These are phyloP conservation scores for Coemansia sp. DNA, from an alignment of 192 early-diverging fungal genomes.

Conservation along the genomic window DNA sequence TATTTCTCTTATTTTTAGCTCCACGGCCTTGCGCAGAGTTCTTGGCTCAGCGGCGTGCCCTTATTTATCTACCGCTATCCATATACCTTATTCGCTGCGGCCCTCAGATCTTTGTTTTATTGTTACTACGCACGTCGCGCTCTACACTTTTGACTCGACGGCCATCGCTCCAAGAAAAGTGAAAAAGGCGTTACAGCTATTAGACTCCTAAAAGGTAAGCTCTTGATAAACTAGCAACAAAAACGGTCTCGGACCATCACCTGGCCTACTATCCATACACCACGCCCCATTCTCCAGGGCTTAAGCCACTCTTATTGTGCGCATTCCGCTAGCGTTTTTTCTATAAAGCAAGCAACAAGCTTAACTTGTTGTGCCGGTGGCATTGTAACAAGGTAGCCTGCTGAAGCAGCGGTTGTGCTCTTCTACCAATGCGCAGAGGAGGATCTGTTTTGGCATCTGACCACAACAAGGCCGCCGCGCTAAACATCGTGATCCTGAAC, in stretches of 20 bases:
- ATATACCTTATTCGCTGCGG: neutral
- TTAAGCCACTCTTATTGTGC: slow-evolving; percentile 5
- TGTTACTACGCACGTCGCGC: neutral
- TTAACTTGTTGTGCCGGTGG: slow-evolving; percentile 1
- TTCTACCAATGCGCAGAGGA: neutral
- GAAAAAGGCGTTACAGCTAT: neutral
- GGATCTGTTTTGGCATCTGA: neutral
- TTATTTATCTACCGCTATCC: neutral
- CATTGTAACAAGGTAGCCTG: neutral
- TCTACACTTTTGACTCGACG: neutral
- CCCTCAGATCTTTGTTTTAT: neutral
- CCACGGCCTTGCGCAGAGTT: neutral
- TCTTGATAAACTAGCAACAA: neutral
- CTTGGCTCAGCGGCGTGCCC: neutral
- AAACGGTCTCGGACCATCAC: neutral
- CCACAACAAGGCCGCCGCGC: slow-evolving; percentile 1
- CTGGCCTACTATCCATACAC: neutral
- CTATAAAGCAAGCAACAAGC: slow-evolving; percentile 4
- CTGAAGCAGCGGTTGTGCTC: neutral
- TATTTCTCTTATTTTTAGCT: neutral
- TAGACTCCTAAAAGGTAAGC: neutral
- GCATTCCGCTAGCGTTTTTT: neutral
- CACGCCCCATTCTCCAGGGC: neutral
- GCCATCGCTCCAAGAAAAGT: neutral
- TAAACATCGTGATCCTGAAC: slow-evolving; percentile 2